Percentiles rank a stretch among this genome's conserved stretches.
Evolutionary conservation across 1,284 basidiomycete genomes (phyloP).

Genomic region (Leccinum ponderosum): DNA sequence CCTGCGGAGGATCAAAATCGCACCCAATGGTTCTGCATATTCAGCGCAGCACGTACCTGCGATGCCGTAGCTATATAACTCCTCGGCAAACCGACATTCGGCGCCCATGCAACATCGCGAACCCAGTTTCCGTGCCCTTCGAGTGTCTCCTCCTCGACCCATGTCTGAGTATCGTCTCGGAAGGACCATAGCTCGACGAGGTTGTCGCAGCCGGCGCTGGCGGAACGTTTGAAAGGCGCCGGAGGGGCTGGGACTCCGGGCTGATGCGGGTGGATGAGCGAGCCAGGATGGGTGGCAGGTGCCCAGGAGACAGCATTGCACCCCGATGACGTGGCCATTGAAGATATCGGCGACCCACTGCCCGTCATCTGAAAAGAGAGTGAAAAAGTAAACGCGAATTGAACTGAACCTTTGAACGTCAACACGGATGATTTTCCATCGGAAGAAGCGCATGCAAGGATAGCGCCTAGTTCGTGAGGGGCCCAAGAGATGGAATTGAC

Average conservation of each 20-base stretch:
- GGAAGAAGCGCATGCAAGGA: constrained; percentile 96
- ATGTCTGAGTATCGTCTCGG: constrained; percentile 74
- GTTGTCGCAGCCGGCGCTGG: constrained; percentile 95
- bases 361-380: constrained; percentile 74
- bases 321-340: constrained; percentile 90
- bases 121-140: constrained; percentile 98
- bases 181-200: constrained; percentile 95
- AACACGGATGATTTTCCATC: constrained; percentile 97
- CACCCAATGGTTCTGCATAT: too few species aligned
- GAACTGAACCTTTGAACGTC: constrained; percentile 84
- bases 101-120: constrained; percentile 96
- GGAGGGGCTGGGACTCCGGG: constrained; percentile 40
- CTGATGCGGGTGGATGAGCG: constrained; percentile 69
- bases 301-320: constrained; percentile 99
- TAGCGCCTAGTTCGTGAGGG: constrained; percentile 95
- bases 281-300: constrained; percentile 86
- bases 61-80: constrained; percentile 96
- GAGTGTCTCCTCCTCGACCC: constrained; percentile 83
- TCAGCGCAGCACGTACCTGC: constrained; percentile 53
- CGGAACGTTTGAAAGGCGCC: constrained; percentile 79
- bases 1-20: constrained; percentile 40
- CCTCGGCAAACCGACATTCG: constrained; percentile 92
- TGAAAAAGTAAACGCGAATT: neutral
- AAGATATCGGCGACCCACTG: constrained; percentile 97
- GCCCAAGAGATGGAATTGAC: constrained; percentile 99